A percentile compares a stretch with the other conserved stretches of the same genome.
Conservation (phyloP, 106 monocot genomes). For the Platanthera zijinensis region DNA sequence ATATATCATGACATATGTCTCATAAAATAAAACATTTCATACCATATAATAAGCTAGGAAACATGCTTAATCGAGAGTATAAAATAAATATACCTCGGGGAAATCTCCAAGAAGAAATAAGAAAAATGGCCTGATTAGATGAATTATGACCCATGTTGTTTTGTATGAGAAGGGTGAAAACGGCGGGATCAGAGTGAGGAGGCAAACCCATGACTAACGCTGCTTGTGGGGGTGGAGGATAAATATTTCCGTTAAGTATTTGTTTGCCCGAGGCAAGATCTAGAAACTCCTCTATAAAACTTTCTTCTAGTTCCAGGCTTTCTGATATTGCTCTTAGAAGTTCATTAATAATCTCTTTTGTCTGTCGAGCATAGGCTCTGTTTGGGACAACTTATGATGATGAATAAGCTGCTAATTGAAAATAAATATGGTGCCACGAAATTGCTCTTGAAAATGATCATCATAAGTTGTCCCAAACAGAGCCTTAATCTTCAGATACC, state of each 20-base stretch:
- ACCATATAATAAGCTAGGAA: too few species aligned
- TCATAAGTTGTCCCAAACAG: too few species aligned
- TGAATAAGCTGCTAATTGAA: too few species aligned
- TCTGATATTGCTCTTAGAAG: conserved; percentile 35
- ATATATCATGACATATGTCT: too few species aligned
- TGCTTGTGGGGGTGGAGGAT: conserved; percentile 44
- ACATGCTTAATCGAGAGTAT: too few species aligned
- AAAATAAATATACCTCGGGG: conserved; percentile 37
- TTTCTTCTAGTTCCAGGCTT: conserved; percentile 35
- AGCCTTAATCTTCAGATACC: too few species aligned
- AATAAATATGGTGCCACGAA: too few species aligned
- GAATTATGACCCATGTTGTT: conserved; percentile 45
- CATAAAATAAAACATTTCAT: too few species aligned
- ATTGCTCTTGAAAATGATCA: too few species aligned
- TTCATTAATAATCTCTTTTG: conserved; percentile 27
- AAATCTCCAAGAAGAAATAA: conserved; percentile 58
- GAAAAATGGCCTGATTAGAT: conserved; percentile 25
- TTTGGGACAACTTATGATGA: too few species aligned
- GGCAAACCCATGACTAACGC: conserved; percentile 37
- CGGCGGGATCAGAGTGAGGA: conserved; percentile 58
- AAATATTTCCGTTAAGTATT: conserved; percentile 28
- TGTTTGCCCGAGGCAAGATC: conserved; percentile 28
- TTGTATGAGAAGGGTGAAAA: conserved; percentile 52
- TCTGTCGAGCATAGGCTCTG: conserved; percentile 19
- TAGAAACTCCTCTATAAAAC: conserved; percentile 20